Conservation (phyloP, 2,329 filamentous ascomycete species). For the Neofusicoccum parvum region DNA sequence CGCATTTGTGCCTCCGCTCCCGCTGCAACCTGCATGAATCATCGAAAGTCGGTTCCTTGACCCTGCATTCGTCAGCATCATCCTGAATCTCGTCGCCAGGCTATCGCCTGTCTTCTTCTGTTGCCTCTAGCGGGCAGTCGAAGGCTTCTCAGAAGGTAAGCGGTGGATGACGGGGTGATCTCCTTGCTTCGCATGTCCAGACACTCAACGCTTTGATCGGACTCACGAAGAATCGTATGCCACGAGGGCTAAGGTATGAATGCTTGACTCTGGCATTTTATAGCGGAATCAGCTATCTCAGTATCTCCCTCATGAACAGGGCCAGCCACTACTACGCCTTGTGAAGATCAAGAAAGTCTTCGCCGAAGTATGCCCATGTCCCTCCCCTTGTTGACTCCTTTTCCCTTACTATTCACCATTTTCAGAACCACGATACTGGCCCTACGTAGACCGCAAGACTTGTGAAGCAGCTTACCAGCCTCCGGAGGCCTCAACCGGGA, state of each 20-base stretch:
- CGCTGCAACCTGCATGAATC: background rate
- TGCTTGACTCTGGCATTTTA: slow-evolving; percentile 9
- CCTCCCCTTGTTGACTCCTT: background rate
- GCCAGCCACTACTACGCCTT: background rate
- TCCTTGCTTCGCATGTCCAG: no score
- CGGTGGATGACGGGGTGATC: no score
- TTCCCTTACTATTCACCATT: background rate
- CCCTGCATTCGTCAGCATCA: background rate
- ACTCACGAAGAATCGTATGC: no score
- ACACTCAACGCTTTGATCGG: no score
- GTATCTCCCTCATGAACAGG: background rate
- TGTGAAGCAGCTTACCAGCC: slow-evolving; percentile 5
- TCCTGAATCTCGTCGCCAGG: background rate
- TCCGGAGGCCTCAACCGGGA: background rate
- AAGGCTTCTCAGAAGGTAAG: background rate
- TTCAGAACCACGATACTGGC: background rate
- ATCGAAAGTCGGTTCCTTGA: background rate
- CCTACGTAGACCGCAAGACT: no score
- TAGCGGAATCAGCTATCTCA: background rate
- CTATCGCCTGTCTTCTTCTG: no score
- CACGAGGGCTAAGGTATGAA: background rate
- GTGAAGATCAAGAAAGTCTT: background rate
- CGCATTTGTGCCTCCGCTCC: background rate
- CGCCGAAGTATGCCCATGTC: background rate
- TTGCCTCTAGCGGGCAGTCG: background rate